phyloP scores from a whole-genome alignment of 2,329 filamentous ascomycete genomes.

The Lizonia empirigonia region DNA sequence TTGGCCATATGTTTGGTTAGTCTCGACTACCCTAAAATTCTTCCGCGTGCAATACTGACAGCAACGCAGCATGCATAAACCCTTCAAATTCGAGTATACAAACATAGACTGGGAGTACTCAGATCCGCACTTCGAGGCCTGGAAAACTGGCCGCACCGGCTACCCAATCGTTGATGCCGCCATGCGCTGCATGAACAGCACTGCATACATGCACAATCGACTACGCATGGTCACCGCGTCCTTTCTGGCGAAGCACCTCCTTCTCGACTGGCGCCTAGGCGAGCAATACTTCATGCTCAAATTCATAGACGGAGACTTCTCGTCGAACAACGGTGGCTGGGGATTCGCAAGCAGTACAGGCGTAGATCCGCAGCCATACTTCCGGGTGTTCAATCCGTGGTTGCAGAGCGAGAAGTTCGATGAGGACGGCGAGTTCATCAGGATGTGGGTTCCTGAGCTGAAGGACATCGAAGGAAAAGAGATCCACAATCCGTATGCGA shows the following conservation, averaged over 20 bases:
- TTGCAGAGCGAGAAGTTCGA: conserved; percentile 89
- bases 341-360: conserved; percentile 70
- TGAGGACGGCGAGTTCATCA: conserved; percentile 76
- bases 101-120: conserved; percentile 76
- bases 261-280: conserved; percentile 58
- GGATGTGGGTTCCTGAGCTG: conserved; percentile 81
- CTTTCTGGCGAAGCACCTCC: conserved; percentile 57
- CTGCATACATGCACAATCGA: conserved; percentile 60
- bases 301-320: conserved; percentile 55
- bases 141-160: conserved; percentile 59
- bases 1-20: conserved; percentile 81
- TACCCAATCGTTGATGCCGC: conserved; percentile 57
- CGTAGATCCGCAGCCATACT: conserved; percentile 87
- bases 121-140: conserved; percentile 66
- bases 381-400: conserved; percentile 86
- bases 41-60: conserved; percentile 12
- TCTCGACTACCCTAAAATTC: background rate
- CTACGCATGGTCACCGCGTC: conserved; percentile 57
- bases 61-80: conserved; percentile 68
- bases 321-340: conserved; percentile 67
- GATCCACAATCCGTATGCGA: conserved; percentile 80
- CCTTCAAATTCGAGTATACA: conserved; percentile 82
- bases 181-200: conserved; percentile 57
- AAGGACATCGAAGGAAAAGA: conserved; percentile 66
- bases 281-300: conserved; percentile 59